Evolutionary conservation across 2,329 filamentous ascomycete genomes (phyloP), one percentile per base, ranked within the genome.

Genomic region (Neophaeococcomyces aloes): DNA sequence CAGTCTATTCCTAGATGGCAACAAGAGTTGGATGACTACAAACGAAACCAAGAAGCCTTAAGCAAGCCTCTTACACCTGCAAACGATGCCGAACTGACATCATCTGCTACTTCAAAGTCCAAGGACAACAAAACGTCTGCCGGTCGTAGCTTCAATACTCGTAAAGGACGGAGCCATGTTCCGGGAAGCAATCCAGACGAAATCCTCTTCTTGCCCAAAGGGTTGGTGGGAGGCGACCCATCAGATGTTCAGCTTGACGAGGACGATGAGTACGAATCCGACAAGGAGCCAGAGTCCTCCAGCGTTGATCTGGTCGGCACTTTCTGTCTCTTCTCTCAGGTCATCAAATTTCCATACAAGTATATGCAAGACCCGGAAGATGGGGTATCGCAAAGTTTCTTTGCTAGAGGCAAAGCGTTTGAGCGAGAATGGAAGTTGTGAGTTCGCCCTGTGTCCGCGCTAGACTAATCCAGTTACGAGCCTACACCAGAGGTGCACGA

Each of bases 341-440:
- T 68, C 5, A 58, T 59, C 11, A 63, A 62, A 30, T 67, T 63
- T 40, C 65, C 66, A 3, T 68, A 69, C 55, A 65, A 61, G 44
- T 64, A 62, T 46, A 52, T 70, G 39, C 57, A 59, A 7, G 49
- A 60, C 3, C 44, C 55, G 10, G 53, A 58, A 21, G 57, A 65
- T 37, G 44, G 35, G 18, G 60, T 68, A 29, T 61, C 63, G 4
- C 52, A 56, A 27, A 50, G 44, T 7, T 69, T 65, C 48, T 70
- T 69, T 44, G 61, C 62, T 14, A 49, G 45, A 4, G 64, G 62
- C 2, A 61, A 68, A 41, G 66, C 70, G 50, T 75, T 74, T 54
- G 62, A 67, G 2, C 71, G 76, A 46, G 57, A 66, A 8, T 94
- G 87, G 87, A 79, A 89, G 49, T 65, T 94, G 84, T 91, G 69